Conservation (phyloP, 228 moss, liverwort and hornwort genomes). For the Sphagnum fallax region DNA sequence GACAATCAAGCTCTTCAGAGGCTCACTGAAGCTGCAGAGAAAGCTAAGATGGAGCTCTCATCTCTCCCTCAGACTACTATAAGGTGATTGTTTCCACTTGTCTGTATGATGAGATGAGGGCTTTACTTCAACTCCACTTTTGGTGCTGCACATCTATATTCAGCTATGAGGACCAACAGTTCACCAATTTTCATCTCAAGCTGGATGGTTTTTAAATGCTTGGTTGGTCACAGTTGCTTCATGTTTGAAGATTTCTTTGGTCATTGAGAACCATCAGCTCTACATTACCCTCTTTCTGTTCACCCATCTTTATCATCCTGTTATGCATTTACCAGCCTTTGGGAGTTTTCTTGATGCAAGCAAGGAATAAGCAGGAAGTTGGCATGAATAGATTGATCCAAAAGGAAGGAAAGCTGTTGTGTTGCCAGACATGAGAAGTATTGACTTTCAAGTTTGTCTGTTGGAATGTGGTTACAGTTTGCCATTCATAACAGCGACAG, state of each 20-base stretch:
- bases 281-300: too few species aligned
- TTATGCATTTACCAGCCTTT: not conserved
- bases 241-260: too few species aligned
- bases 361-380: too few species aligned
- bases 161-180: too few species aligned
- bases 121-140: too few species aligned
- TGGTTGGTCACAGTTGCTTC: too few species aligned
- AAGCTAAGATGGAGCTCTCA: conserved; percentile 56
- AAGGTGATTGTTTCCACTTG: conserved; percentile 18
- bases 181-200: too few species aligned
- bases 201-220: too few species aligned
- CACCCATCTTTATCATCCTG: not conserved
- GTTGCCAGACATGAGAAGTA: not conserved
- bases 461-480: conserved; percentile 22
- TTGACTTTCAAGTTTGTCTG: not conserved
- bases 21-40: conserved; percentile 53
- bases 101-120: not conserved
- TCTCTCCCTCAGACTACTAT: conserved; percentile 41
- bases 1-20: conserved; percentile 61
- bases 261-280: too few species aligned
- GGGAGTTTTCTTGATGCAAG: not conserved
- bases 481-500: conserved; percentile 54
- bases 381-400: not conserved
- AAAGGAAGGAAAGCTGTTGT: not conserved
- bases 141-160: too few species aligned